A percentile compares a stretch with the other conserved stretches of the same genome.
These are phyloP conservation scores for Exserohilum turcica DNA, from an alignment of 2,329 filamentous ascomycete species.

Conservation along the genomic window DNA sequence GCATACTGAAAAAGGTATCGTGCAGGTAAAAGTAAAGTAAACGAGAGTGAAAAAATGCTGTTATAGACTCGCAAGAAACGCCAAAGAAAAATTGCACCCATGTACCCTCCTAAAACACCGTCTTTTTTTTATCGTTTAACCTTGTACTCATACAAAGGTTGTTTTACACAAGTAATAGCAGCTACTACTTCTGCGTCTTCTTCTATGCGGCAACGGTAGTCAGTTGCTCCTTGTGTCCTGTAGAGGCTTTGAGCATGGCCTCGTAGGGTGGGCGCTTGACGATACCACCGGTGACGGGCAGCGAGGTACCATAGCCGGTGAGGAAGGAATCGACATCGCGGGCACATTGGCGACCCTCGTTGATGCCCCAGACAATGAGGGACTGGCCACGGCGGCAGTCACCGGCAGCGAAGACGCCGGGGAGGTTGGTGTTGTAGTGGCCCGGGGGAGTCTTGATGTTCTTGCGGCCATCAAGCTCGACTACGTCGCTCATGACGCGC, in stretches of 20 bases:
- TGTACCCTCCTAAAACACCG: slow-evolving; percentile 3
- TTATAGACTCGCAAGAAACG: slow-evolving; percentile 14
- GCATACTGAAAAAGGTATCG: slow-evolving; percentile 45
- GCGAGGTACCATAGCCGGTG: slow-evolving; percentile 71
- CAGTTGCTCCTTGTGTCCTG: slow-evolving; percentile 46
- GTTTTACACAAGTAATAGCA: too few species aligned
- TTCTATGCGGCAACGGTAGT: slow-evolving; percentile 45
- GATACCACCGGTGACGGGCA: slow-evolving; percentile 92
- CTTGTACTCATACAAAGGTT: slow-evolving; percentile 8
- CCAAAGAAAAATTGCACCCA: slow-evolving; percentile 19
- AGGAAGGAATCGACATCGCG: slow-evolving; percentile 91
- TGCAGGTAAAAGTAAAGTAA: too few species aligned
- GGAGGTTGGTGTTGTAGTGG: slow-evolving; percentile 85
- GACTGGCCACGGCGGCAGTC: slow-evolving; percentile 95
- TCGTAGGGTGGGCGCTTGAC: slow-evolving; percentile 81
- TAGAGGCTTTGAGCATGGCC: slow-evolving; percentile 57
- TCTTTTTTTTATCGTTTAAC: slow-evolving; percentile 5
- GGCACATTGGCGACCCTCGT: slow-evolving; percentile 91
- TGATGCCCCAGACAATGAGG: slow-evolving; percentile 97
- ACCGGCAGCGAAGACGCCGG: slow-evolving; percentile 90
- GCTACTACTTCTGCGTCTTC: too few species aligned
- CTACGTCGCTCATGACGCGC: slow-evolving; percentile 80
- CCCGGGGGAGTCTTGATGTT: slow-evolving; percentile 93
- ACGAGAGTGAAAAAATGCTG: slow-evolving; percentile 32
- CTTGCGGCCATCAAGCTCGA: slow-evolving; percentile 91